Percentiles rank a stretch among this genome's conserved stretches.
Conservation (phyloP, 805 yeast genomes). For the Candida loeiensis region DNA sequence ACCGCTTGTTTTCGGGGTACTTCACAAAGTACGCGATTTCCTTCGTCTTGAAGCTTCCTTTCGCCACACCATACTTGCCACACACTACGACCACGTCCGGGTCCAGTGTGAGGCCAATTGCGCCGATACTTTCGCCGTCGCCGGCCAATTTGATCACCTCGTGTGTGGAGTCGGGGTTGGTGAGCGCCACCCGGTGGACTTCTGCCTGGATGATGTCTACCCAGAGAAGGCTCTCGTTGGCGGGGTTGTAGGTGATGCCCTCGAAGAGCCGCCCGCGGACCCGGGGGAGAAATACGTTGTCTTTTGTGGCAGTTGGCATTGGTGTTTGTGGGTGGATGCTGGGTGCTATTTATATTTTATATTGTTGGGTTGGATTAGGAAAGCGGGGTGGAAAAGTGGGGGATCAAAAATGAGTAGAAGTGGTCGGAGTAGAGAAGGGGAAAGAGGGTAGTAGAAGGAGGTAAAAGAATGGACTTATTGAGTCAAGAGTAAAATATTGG, state of each 20-base stretch:
- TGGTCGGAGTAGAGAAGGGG: too few relatives aligned
- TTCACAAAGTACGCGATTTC: slow-evolving; percentile 39
- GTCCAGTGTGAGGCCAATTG: slow-evolving; percentile 57
- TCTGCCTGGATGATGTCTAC: slow-evolving; percentile 44
- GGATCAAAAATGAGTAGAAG: not conserved
- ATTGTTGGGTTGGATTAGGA: not conserved
- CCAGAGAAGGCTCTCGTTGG: slow-evolving; percentile 51
- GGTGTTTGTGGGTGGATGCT: not conserved
- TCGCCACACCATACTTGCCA: slow-evolving; percentile 60
- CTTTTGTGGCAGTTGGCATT: not conserved
- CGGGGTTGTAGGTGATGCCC: slow-evolving; percentile 61
- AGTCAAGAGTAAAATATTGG: too few relatives aligned
- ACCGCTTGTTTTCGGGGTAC: slow-evolving; percentile 27
- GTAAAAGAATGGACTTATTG: too few relatives aligned
- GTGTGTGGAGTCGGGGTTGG: slow-evolving; percentile 39
- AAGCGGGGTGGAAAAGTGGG: not conserved
- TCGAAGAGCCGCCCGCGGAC: slow-evolving; percentile 55
- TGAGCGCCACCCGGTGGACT: slow-evolving; percentile 32
- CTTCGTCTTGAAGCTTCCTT: slow-evolving; percentile 42
- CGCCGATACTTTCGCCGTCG: slow-evolving; percentile 54
- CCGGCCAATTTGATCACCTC: slow-evolving; percentile 39
- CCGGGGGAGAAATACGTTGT: slow-evolving; percentile 13
- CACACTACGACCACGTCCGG: slow-evolving; percentile 58
- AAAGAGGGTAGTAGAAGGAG: too few relatives aligned
- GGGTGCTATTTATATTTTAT: too few relatives aligned